These are phyloP conservation scores for Apostasia ramifera DNA, from an alignment of 106 monocot genomes.

Conservation along the genomic window DNA sequence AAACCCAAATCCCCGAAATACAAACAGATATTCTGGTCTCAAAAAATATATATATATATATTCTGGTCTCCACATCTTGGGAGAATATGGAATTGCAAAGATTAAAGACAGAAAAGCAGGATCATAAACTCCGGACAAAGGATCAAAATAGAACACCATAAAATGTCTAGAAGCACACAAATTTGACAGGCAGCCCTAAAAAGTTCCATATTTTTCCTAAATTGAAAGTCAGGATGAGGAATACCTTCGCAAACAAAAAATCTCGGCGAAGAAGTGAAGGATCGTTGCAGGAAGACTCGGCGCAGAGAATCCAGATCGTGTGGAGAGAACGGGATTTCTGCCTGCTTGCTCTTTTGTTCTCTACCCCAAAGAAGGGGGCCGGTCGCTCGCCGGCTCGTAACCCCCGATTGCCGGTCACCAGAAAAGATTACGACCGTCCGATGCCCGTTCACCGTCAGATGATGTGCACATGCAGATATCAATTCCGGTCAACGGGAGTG, in stretches of 20 bases:
- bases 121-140: neutral
- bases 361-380: neutral
- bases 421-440: neutral
- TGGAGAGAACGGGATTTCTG: neutral
- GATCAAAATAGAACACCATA: neutral
- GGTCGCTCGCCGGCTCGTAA: neutral
- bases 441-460: neutral
- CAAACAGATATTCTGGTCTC: too few relatives aligned
- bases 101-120: neutral
- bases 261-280: neutral
- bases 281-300: neutral
- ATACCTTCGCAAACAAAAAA: constrained; percentile 1
- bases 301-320: constrained; percentile 1
- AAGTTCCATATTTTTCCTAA: too few relatives aligned
- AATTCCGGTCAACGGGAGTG: too few relatives aligned
- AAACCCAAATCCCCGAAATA: too few relatives aligned
- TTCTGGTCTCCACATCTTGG: too few relatives aligned
- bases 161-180: neutral
- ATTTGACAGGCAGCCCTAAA: too few relatives aligned
- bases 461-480: too few relatives aligned
- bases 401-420: neutral
- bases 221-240: neutral
- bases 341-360: neutral
- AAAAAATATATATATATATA: too few relatives aligned
- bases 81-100: neutral